Evolutionary conservation across 2,329 filamentous ascomycete species (phyloP), one percentile per base, ranked within the genome.

Genomic region (Hymenoscyphus scutula): DNA sequence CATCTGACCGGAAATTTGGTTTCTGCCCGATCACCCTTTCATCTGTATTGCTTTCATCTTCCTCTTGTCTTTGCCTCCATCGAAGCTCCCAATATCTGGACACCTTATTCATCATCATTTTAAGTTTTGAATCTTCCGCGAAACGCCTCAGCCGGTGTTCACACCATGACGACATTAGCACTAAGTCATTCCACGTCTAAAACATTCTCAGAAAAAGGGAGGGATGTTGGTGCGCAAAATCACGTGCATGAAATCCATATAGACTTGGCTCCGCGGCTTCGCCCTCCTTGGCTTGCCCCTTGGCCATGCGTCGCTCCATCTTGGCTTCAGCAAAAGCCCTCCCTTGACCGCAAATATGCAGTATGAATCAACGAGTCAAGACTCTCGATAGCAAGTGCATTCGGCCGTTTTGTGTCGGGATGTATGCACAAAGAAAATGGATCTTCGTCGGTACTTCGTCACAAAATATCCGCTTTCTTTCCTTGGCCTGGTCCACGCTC

Each of bases 401-500:
- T 51, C 27, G 53, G 32, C 13, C 48, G 53, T 62, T 63, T 60
- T 59, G 60, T 59, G 45, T 65, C 61, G 63, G 56, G 56, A 62
- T 54, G 4, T 51, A 62, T 62, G 60, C 63, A 58, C 61, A 45
- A 65, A 60, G n/a, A 23, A 59, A 59, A 60, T 53, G 37, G 67
- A 65, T 65, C 65, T 34, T 55, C 63, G 29, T 56, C 19, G 57
- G 64, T 25, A 67, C 57, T 66, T 61, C 27, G 29, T 37, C 45
- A 58, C 37, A 65, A 58, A 59, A 25, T 57, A 37, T 29, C 41
- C 56, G 41, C 61, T 51, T 15, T 29, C 29, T 32, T 38, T 53
- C 27, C 48, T 27, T 17, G 48, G 34, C 62, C 55, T 56, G 55
- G 56, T 34, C 61, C 30, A 56, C 55, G 56, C 55, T 58, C 53